A percentile compares a stretch with the other conserved stretches of the same genome.
Evolutionary conservation across 768 basidiomycete genomes (phyloP).

Genomic region (Suillus hirtellus): DNA sequence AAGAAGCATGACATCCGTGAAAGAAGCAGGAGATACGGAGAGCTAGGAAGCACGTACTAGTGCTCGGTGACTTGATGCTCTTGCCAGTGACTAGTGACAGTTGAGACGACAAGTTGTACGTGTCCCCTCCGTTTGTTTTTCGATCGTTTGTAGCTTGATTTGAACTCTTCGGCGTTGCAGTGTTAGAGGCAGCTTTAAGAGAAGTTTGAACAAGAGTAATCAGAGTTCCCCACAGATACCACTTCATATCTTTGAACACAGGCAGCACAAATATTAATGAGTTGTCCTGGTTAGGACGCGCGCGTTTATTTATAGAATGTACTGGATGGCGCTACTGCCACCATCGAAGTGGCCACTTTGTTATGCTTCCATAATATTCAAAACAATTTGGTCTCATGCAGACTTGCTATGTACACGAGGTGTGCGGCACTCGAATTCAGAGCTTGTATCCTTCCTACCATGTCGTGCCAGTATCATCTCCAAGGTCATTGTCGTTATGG

Average conservation of each 20-base stretch:
- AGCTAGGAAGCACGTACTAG: too few relatives aligned
- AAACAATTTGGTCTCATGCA: neutral
- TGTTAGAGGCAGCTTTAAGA: neutral
- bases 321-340: neutral
- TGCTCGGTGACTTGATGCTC: too few relatives aligned
- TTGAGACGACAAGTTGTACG: too few relatives aligned
- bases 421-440: neutral
- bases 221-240: neutral
- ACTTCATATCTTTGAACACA: neutral
- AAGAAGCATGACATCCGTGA: too few relatives aligned
- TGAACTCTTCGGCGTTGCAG: too few relatives aligned
- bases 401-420: conserved; percentile 4
- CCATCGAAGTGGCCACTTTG: neutral
- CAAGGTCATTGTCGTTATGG: conserved; percentile 32
- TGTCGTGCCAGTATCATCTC: conserved; percentile 22
- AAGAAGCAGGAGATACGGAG: too few relatives aligned
- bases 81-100: too few relatives aligned
- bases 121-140: too few relatives aligned
- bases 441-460: neutral
- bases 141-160: too few relatives aligned
- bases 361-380: neutral
- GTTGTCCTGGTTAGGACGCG: neutral
- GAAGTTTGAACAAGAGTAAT: neutral
- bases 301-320: neutral
- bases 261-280: neutral